Evolutionary conservation across 768 basidiomycete species (phyloP).

Genomic region (Chalciporus sphaerocephalus): DNA sequence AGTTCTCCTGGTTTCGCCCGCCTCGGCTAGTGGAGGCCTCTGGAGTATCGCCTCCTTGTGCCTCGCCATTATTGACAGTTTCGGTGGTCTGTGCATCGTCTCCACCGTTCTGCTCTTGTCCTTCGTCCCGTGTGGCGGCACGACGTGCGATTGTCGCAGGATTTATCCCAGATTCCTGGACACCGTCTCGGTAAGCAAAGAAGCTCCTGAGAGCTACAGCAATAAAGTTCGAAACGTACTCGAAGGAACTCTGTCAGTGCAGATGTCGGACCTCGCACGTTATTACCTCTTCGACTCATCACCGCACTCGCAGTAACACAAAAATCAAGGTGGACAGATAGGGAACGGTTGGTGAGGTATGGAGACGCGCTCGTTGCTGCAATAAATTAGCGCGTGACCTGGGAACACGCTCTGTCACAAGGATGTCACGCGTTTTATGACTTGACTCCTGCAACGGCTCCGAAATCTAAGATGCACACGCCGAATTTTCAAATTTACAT

Average conservation of each 20-base stretch:
- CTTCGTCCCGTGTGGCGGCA: conserved; percentile 28
- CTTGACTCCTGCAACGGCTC: background rate
- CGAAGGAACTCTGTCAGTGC: conserved; percentile 79
- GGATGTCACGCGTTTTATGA: conserved; percentile 2
- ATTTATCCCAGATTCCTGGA: conserved; percentile 52
- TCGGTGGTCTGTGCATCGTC: conserved; percentile 4
- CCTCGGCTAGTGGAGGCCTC: conserved; percentile 13
- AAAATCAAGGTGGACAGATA: background rate
- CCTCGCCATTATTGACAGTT: conserved; percentile 10
- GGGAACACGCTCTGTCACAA: conserved; percentile 15
- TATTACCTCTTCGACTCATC: conserved; percentile 40
- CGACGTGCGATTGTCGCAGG: conserved; percentile 39
- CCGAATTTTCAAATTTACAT: too few species aligned
- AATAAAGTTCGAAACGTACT: conserved; percentile 38
- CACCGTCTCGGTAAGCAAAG: background rate
- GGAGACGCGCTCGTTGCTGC: background rate
- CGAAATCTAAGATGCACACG: too few species aligned
- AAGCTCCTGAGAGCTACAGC: conserved; percentile 23
- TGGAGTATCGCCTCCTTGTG: conserved; percentile 13
- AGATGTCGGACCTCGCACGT: conserved; percentile 77
- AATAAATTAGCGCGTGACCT: conserved; percentile 13
- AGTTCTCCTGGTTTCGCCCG: conserved; percentile 15
- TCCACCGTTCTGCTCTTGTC: conserved; percentile 38
- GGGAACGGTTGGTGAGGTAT: background rate
- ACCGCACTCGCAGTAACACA: background rate